Evolutionary conservation across 192 early-diverging fungal genomes (phyloP), one percentile per base, ranked within the genome.

Genomic region (Coemansia sp.): DNA sequence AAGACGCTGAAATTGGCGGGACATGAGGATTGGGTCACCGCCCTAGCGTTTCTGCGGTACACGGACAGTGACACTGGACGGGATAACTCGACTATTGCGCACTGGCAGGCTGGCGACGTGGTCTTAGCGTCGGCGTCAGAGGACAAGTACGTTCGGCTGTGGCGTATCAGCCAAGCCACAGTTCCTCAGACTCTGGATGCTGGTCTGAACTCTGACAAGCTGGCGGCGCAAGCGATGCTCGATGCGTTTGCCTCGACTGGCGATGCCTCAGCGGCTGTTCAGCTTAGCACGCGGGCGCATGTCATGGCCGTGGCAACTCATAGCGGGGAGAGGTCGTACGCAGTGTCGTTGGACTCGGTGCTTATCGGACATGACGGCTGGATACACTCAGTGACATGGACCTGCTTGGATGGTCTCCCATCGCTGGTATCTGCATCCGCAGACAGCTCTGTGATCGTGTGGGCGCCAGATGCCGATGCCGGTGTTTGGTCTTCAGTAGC

Each of bases 351-450:
- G 69, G 96, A 99, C 76, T 89, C 96, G 5, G 86, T 99, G 18
- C 84, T 99, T n/a, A 82, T 95, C 75, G 96, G 94, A 0, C 97
- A 99, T 76, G 97, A 99, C 67, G 95, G 95, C 67, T 97, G 96
- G 96, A 94, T 98, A 22, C 91, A 93, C 77, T 88, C 89, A 39
- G 90, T 93, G 50, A 68, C 84, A 41, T 99, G 96, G 96, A 84
- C 57, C 16, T 33, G 36, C 15, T 31, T 33, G 29, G 31, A 91
- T 29, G 40, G 62, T 18, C 20, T 89, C 11, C 85, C 95, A 79
- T 61, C 73, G 12, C 83, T 99, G 4, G 79, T 95, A 20, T 93
- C 95, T 5, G 91, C 96, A 0, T 97, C 95, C 0, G 92, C 90
- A 10, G 97, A 99, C 78, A 93, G 96, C 77, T 92, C 93, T 18